Base-by-base conservation (phyloP, 495 filamentous ascomycete genomes). In the Poronia punctata region DNA sequence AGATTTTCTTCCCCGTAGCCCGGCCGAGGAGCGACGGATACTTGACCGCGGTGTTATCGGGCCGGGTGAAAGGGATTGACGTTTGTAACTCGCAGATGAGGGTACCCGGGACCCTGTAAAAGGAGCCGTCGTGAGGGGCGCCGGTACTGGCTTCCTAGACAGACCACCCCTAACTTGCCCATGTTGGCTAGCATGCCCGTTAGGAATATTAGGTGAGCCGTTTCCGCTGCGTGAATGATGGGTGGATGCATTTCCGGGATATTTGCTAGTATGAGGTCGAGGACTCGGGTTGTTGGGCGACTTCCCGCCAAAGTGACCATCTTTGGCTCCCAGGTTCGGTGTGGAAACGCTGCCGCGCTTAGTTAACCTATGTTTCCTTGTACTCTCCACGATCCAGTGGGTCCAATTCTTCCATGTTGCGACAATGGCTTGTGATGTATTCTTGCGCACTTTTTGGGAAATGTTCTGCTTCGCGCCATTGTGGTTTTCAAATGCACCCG, bases 1-100 rank as follows among this genome's bases (percentile, higher is more conserved):
- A 2, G 90, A 96, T 59, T 95, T 97, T 43, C 92, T 78, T 21
- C 92, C 93, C 27, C 90, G 79, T 14, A 97, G 72, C n/a, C 68
- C 68, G 8, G 49, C 86, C 16, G 75, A 74, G 7, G 75, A 77
- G 16, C 84, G 84, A 21, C 89, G 76, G 48, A 89, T 83, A 2
- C 85, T 88, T 16, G 84, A 83, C 24, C 86, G 80, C 2, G 92
- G 88, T 4, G 90, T 97, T 29, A 96, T 62, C 0, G 93, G 92
- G 7, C 82, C 80, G 2, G 92, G 92, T 0, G 93, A 97, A 9
- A 93, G 66, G 3, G 92, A 97, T 48, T 85, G 82, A 2, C 89
- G 82, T 61, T 87, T 83, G 31, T 74, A 76, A 28, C 66, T 71
- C 23, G 64, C 58, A 3, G 75, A 73, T 17, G 71, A 72, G 19